Base-by-base conservation (phyloP, 768 basidiomycete genomes). In the Russula emetica region DNA sequence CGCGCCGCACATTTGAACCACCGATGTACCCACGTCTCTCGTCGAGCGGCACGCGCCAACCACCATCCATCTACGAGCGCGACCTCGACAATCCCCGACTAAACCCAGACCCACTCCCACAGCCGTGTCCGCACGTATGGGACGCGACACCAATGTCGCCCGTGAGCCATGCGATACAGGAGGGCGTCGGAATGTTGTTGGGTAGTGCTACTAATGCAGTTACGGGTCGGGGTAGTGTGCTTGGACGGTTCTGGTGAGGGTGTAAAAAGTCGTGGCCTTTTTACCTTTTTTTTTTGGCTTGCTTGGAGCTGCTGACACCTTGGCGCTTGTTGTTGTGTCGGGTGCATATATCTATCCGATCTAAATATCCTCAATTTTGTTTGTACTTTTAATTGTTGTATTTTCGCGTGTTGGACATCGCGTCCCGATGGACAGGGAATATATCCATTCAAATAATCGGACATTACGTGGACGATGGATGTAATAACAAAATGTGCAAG, bases 51-150 rank as follows among this genome's bases (percentile, higher is more conserved):
- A 77, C 87, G 4, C 79, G 87, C 26, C 78, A 84, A 67, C 81
- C n/a, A n/a, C n/a, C 88, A 20, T 91, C 88, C 14, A 86, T 87
- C 42, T 88, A 90, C 71, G 89, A 92, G 72, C 83, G 85, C 52
- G 87, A 92, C 63, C 76, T 92, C 56, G 81, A 83, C 63, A 80
- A 79, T 58, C 85, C 67, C 26, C 79, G 80, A 26, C 71, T 80
- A 55, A 76, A 63, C 36, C 74, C 77, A 16, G 74, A 72, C 26
- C 82, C 82, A 1, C 78, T 92, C n/a, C 78, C 80, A 8, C 88
- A 91, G 71, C 90, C 90, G 3, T 86, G 84, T 63, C 88, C 89
- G 10, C 90, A 92, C 72, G 86, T 90, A 1, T 90, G 82, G 68
- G 90, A 92, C 71, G 83, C 85, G 20, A 80, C 84, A 20, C 85